Evolutionary conservation across 495 filamentous ascomycete species (phyloP).

Genomic region (Annulohypoxylon maeteangense): DNA sequence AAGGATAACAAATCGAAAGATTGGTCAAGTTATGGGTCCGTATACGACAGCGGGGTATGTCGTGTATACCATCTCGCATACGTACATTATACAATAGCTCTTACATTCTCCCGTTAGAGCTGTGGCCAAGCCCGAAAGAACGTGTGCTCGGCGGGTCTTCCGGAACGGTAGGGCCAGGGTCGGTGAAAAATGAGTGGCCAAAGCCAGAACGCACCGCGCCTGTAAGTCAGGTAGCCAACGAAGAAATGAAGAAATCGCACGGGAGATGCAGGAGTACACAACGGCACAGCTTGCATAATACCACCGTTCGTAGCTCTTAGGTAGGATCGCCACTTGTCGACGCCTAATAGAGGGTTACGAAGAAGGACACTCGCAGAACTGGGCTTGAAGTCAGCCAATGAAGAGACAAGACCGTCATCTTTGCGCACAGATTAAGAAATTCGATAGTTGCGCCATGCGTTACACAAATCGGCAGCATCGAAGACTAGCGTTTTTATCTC

Average conservation of each 20-base stretch:
- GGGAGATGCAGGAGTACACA: conserved; percentile 7
- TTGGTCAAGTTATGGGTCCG: conserved; percentile 17
- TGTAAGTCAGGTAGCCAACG: conserved; percentile 30
- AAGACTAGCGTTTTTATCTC: conserved; percentile 11
- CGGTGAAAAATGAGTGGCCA: conserved; percentile 23
- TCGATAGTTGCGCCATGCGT: conserved; percentile 28
- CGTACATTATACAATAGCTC: conserved; percentile 32
- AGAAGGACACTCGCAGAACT: conserved; percentile 16
- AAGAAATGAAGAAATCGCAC: conserved; percentile 2
- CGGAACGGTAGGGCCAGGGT: conserved; percentile 27
- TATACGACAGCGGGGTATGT: conserved; percentile 42
- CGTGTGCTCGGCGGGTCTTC: conserved; percentile 26
- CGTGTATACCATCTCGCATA: conserved; percentile 41
- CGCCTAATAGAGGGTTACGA: conserved; percentile 29
- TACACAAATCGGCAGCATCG: conserved; percentile 41
- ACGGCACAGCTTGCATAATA: conserved; percentile 7
- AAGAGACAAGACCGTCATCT: conserved; percentile 14
- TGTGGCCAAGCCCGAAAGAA: conserved; percentile 33
- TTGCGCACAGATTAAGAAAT: conserved; percentile 28
- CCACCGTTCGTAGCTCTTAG: conserved; percentile 25
- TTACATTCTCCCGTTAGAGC: conserved; percentile 15
- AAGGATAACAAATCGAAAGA: conserved; percentile 14
- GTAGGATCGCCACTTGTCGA: conserved; percentile 41
- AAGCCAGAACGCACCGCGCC: neutral
- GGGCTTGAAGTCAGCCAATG: conserved; percentile 20